Percentiles rank a stretch among this genome's conserved stretches.
phyloP scores from a whole-genome alignment of 176 grass and related monocot genomes.

The Carex pumila region DNA sequence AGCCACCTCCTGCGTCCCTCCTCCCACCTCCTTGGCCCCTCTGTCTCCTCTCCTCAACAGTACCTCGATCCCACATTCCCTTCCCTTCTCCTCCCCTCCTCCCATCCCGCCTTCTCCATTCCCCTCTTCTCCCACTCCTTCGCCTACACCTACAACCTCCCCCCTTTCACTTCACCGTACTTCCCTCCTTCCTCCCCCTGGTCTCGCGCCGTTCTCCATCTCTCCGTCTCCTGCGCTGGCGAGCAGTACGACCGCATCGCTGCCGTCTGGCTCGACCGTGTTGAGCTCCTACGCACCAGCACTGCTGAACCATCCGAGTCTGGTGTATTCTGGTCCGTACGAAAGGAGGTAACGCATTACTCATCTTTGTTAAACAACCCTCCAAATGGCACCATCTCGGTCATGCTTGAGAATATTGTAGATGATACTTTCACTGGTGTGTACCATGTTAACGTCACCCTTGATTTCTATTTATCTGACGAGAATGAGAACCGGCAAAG shows the following conservation, averaged over 20 bases:
- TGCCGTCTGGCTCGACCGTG: slow-evolving; percentile 73
- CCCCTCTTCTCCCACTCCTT: slow-evolving; percentile 63
- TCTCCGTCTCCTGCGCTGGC: slow-evolving; percentile 54
- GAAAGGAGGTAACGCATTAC: slow-evolving; percentile 67
- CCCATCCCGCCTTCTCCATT: slow-evolving; percentile 35
- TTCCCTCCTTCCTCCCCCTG: slow-evolving; percentile 50
- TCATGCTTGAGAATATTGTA: slow-evolving; percentile 98
- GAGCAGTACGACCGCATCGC: slow-evolving; percentile 91
- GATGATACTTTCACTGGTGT: slow-evolving; percentile 64
- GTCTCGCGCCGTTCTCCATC: slow-evolving; percentile 56
- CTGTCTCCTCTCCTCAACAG: slow-evolving; percentile 16
- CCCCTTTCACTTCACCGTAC: slow-evolving; percentile 41
- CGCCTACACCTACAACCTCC: slow-evolving; percentile 59
- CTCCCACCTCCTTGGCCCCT: neutral
- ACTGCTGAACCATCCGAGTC: slow-evolving; percentile 58
- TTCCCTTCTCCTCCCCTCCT: slow-evolving; percentile 16
- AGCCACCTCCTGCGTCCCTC: slow-evolving; percentile 7
- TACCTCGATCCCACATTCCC: slow-evolving; percentile 65
- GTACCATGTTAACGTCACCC: slow-evolving; percentile 61
- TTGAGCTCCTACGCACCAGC: slow-evolving; percentile 84
- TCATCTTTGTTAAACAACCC: slow-evolving; percentile 46
- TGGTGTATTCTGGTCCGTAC: slow-evolving; percentile 68
- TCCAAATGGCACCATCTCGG: slow-evolving; percentile 32
- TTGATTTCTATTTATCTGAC: slow-evolving; percentile 46
- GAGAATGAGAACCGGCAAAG: neutral